These are phyloP conservation scores for Fomitopsis pinicola DNA, from an alignment of 1,284 basidiomycete genomes.

Conservation along the genomic window DNA sequence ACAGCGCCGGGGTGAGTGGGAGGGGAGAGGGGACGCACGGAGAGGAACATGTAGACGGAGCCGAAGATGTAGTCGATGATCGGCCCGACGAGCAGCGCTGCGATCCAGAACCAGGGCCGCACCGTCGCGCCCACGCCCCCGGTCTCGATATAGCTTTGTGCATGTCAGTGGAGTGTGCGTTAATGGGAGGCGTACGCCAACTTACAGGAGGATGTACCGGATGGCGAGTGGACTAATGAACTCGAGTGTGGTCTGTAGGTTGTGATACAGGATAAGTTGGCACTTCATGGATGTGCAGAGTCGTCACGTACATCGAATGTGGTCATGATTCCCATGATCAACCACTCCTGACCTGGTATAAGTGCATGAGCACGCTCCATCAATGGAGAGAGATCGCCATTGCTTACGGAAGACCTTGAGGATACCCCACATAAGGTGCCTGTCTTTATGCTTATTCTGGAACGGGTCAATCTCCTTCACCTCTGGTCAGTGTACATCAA, in stretches of 20 bases:
- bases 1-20: not conserved
- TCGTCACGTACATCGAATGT: not conserved
- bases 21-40: slow-evolving; percentile 25
- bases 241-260: slow-evolving; percentile 38
- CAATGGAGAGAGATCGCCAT: not conserved
- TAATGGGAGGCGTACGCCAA: not conserved
- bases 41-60: slow-evolving; percentile 49
- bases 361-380: slow-evolving; percentile 15
- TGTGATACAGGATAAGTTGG: slow-evolving; percentile 15
- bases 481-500: not conserved
- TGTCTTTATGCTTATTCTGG: slow-evolving; percentile 11
- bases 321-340: slow-evolving; percentile 18
- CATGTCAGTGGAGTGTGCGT: not conserved
- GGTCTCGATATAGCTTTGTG: slow-evolving; percentile 37
- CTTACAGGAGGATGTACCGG: slow-evolving; percentile 14
- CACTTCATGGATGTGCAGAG: slow-evolving; percentile 4
- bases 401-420: slow-evolving; percentile 17
- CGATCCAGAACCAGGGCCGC: slow-evolving; percentile 60
- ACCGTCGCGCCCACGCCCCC: slow-evolving; percentile 34
- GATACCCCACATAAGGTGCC: slow-evolving; percentile 26
- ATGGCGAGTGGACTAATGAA: slow-evolving; percentile 38
- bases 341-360: slow-evolving; percentile 17
- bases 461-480: slow-evolving; percentile 29
- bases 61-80: slow-evolving; percentile 33
- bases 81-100: slow-evolving; percentile 57